Evolutionary conservation across 1,284 basidiomycete genomes (phyloP).

Genomic region (Pascua sp.): DNA sequence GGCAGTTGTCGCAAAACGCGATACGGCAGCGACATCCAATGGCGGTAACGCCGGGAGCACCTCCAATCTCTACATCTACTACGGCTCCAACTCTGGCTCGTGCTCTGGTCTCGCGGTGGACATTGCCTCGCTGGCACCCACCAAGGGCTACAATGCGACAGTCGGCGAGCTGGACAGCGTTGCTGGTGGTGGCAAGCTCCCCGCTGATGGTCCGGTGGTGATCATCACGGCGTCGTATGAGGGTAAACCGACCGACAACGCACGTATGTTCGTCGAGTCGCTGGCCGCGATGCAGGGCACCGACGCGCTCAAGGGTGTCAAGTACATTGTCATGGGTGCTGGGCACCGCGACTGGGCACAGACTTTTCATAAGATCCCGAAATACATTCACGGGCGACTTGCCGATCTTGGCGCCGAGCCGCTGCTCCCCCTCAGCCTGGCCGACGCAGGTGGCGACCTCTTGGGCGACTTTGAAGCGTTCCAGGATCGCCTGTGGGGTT

Average conservation of each 20-base stretch:
- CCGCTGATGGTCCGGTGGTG: constrained; percentile 55
- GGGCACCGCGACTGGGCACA: constrained; percentile 58
- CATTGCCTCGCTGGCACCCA: constrained; percentile 51
- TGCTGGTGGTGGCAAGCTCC: constrained; percentile 46
- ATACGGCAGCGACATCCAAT: not conserved
- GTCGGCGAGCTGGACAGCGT: constrained; percentile 54
- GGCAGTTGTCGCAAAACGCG: not conserved
- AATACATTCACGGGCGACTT: constrained; percentile 50
- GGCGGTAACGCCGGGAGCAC: not conserved
- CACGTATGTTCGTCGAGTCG: constrained; percentile 17
- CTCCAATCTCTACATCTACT: constrained; percentile 13
- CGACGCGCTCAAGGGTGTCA: constrained; percentile 43
- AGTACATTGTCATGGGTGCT: constrained; percentile 57
- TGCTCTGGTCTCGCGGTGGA: constrained; percentile 57
- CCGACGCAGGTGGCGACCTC: constrained; percentile 49
- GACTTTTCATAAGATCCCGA: constrained; percentile 58
- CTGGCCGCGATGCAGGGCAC: constrained; percentile 3
- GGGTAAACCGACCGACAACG: constrained; percentile 44
- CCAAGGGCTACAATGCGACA: constrained; percentile 51
- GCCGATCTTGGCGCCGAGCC: constrained; percentile 51
- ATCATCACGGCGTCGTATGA: constrained; percentile 58
- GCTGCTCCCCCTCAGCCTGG: constrained; percentile 31
- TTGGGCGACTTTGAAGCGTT: constrained; percentile 56
- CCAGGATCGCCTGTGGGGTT: constrained; percentile 51
- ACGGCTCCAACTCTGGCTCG: constrained; percentile 54